phyloP scores from a whole-genome alignment of 2,329 filamentous ascomycete species.

The Diaporthe citrichinensis region DNA sequence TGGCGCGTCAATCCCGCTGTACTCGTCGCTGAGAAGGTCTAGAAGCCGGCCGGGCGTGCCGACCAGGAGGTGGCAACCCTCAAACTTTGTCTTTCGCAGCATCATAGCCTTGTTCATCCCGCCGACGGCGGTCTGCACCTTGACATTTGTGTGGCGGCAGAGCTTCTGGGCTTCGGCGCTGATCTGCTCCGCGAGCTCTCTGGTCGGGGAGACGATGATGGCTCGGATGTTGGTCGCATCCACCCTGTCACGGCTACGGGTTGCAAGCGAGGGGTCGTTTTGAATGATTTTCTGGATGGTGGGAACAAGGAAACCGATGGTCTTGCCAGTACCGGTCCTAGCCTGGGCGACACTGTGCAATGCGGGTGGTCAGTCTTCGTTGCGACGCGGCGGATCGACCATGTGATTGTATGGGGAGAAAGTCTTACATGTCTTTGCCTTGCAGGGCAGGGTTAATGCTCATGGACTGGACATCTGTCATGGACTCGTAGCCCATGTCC shows the following conservation, averaged over 20 bases:
- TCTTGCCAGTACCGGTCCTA: conserved; percentile 97
- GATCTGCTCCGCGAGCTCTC: conserved; percentile 86
- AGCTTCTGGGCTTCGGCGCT: conserved; percentile 83
- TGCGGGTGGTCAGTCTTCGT: conserved; percentile 44
- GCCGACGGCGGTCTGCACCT: conserved; percentile 85
- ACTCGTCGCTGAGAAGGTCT: conserved; percentile 81
- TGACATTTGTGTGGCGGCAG: conserved; percentile 73
- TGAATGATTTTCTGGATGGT: conserved; percentile 83
- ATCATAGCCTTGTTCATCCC: conserved; percentile 84
- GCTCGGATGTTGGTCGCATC: conserved; percentile 74
- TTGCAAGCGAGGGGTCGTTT: conserved; percentile 72
- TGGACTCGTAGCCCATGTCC: conserved; percentile 82
- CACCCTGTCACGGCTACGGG: conserved; percentile 50
- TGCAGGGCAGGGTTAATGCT: conserved; percentile 86
- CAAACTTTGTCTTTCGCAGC: conserved; percentile 75
- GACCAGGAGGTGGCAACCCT: conserved; percentile 91
- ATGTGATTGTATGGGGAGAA: background rate
- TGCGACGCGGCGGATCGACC: background rate
- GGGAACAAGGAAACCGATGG: conserved; percentile 91
- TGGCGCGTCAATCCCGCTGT: conserved; percentile 75
- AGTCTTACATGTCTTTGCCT: conserved; percentile 85
- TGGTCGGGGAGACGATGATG: conserved; percentile 83
- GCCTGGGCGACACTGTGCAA: conserved; percentile 85
- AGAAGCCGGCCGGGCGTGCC: conserved; percentile 90
- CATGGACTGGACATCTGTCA: conserved; percentile 92